These are phyloP conservation scores for Cercophora newfieldiana DNA, from an alignment of 495 filamentous ascomycete genomes.

Conservation along the genomic window DNA sequence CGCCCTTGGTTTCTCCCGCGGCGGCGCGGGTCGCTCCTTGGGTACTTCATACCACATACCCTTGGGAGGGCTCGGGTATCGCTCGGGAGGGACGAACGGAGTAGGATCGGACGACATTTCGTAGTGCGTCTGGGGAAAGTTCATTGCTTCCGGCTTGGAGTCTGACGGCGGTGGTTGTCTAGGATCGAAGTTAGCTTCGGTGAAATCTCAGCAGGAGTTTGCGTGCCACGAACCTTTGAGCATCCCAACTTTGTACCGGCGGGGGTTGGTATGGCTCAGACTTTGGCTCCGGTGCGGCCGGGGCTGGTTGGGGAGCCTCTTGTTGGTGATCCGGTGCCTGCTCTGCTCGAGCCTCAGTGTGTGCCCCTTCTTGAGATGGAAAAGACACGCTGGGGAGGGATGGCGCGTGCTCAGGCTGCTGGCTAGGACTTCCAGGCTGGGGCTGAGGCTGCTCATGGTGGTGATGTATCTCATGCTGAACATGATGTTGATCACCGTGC, in stretches of 20 bases:
- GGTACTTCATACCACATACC: slow-evolving; percentile 84
- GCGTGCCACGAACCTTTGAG: slow-evolving; percentile 37
- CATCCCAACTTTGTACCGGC: slow-evolving; percentile 39
- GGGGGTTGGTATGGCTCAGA: slow-evolving; percentile 30
- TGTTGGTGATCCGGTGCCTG: slow-evolving; percentile 41
- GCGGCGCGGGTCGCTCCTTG: slow-evolving; percentile 55
- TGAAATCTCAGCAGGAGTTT: no score
- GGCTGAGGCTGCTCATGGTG: slow-evolving; percentile 15
- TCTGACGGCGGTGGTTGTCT: slow-evolving; percentile 74
- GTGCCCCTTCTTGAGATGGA: slow-evolving; percentile 31
- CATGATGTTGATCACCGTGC: slow-evolving; percentile 13
- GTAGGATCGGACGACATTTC: slow-evolving; percentile 69
- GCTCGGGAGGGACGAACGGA: slow-evolving; percentile 71
- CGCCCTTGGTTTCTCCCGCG: slow-evolving; percentile 57
- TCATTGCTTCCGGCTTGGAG: slow-evolving; percentile 74
- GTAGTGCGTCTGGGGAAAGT: slow-evolving; percentile 72
- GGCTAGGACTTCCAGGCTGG: slow-evolving; percentile 25
- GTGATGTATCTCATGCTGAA: slow-evolving; percentile 12
- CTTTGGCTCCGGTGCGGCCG: slow-evolving; percentile 29
- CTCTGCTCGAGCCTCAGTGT: slow-evolving; percentile 43
- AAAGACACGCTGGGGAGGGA: slow-evolving; percentile 33
- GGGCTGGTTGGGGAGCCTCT: slow-evolving; percentile 24
- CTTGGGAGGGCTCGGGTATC: slow-evolving; percentile 79
- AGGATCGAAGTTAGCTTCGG: slow-evolving; percentile 17
- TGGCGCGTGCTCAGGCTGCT: slow-evolving; percentile 26